Conservation (phyloP, 345 rosid genomes). For the Eutrema heterophyllum region DNA sequence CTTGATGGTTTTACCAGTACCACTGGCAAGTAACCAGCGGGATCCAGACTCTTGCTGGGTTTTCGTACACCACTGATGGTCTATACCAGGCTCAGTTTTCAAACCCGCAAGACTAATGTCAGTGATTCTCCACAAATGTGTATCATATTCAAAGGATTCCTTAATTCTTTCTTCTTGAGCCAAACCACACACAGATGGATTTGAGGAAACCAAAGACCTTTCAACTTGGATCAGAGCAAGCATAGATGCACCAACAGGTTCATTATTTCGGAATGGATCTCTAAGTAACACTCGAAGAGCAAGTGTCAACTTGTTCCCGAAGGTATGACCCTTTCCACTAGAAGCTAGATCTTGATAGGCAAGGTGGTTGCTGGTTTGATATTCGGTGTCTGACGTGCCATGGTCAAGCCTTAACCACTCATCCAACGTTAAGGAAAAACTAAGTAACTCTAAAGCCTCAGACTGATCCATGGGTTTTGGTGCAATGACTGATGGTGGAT, state of each 20-base stretch:
- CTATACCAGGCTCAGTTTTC: conserved; percentile 36
- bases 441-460: conserved; percentile 37
- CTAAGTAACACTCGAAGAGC: conserved; percentile 58
- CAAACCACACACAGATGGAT: conserved; percentile 13
- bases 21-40: conserved; percentile 64
- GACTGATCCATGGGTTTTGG: conserved; percentile 27
- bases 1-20: conserved; percentile 39
- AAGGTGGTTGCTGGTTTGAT: conserved; percentile 33
- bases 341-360: conserved; percentile 20
- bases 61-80: conserved; percentile 46
- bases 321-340: conserved; percentile 29
- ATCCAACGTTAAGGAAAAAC: conserved; percentile 44
- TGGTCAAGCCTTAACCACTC: conserved; percentile 61
- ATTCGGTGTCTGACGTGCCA: conserved; percentile 31
- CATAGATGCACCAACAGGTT: conserved; percentile 75
- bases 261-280: conserved; percentile 59
- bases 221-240: conserved; percentile 62
- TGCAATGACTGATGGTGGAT: conserved; percentile 43
- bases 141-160: conserved; percentile 14
- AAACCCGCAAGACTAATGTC: conserved; percentile 60
- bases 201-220: conserved; percentile 31
- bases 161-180: conserved; percentile 8
- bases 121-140: conserved; percentile 39
- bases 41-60: conserved; percentile 51
- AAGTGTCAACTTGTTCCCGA: conserved; percentile 45